Base-by-base conservation (phyloP, 805 yeast species). In the Wickerhamomyces silvicola region DNA sequence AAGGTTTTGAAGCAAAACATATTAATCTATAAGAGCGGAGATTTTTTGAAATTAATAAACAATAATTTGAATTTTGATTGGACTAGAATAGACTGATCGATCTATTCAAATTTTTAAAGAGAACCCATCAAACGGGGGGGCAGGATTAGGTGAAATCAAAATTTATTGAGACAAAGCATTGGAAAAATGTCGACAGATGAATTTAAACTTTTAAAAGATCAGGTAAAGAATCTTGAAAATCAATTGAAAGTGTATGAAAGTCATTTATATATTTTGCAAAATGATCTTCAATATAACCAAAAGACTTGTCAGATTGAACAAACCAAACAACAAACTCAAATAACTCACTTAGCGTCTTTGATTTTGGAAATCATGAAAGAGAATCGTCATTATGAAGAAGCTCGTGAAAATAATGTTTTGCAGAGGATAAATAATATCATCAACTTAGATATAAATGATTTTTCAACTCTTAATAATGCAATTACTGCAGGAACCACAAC, bases 341-440 rank as follows among this genome's bases (percentile, higher is more conserved):
- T 51, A 15, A 38, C 46, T 9, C 35, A 39, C 18, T 32, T 51
- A 16, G 53, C 52, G 6, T 37, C 45, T 3, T 27, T 51, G 22
- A 27, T 51, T 10, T 25, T 45, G 11, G 56, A 51, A 20, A 33
- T 38, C n/a, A 32, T 44, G 15, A 51, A 51, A 26, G 54, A 49
- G 22, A 42, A 39, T 22, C 38, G 50, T n/a, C 45, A 40, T 7
- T 37, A 34, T 19, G 50, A 48, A 22, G 56, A 51, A 25, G 37
- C 35, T 9, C 31, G 47, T 10, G 54, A 51, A 30, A 31, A 33
- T 13, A 38, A 26, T 12, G 31, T 49, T n/a, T 21, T 47, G 13
- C 50, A 48, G 14, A 45, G 45, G 32, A 38, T 51, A 23, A 46
- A 39, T 31, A 35, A 14, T 18, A 42, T 51, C 16, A 30, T 49